These are phyloP conservation scores for Novakomyces olei DNA, from an alignment of 805 yeast species.

Conservation along the genomic window DNA sequence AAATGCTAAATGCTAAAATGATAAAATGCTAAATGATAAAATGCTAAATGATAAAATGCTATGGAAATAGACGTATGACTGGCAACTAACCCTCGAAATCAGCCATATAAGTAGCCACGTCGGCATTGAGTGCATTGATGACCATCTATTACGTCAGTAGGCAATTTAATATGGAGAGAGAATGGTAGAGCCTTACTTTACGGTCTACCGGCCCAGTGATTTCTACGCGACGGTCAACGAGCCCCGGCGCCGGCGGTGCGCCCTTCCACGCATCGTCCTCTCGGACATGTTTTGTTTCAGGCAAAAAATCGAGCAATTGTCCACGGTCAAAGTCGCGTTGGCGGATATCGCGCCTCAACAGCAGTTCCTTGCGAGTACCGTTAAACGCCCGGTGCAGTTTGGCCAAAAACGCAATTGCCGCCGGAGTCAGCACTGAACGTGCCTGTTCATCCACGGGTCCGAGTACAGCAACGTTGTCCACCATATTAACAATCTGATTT, in stretches of 20 bases:
- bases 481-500: too few relatives aligned
- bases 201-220: conserved; percentile 60
- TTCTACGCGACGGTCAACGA: conserved; percentile 50
- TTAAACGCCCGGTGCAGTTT: conserved; percentile 45
- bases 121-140: conserved; percentile 46
- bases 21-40: too few relatives aligned
- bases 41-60: too few relatives aligned
- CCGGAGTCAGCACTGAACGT: conserved; percentile 34
- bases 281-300: conserved; percentile 39
- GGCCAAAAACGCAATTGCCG: conserved; percentile 44
- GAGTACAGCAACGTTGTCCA: too few relatives aligned
- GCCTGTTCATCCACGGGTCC: conserved; percentile 29
- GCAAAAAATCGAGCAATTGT: conserved; percentile 43
- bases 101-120: conserved; percentile 54
- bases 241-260: conserved; percentile 44
- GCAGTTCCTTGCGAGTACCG: conserved; percentile 30
- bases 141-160: too few relatives aligned
- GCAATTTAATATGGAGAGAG: too few relatives aligned
- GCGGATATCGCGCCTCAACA: conserved; percentile 31
- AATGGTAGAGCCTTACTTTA: too few relatives aligned
- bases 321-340: conserved; percentile 40
- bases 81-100: conserved; percentile 31
- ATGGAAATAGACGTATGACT: neutral
- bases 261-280: conserved; percentile 52
- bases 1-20: too few relatives aligned